Evolutionary conservation across 163 green algal species (phyloP), one percentile per base, ranked within the genome.

Genomic region (Scenedesmus sp.): DNA sequence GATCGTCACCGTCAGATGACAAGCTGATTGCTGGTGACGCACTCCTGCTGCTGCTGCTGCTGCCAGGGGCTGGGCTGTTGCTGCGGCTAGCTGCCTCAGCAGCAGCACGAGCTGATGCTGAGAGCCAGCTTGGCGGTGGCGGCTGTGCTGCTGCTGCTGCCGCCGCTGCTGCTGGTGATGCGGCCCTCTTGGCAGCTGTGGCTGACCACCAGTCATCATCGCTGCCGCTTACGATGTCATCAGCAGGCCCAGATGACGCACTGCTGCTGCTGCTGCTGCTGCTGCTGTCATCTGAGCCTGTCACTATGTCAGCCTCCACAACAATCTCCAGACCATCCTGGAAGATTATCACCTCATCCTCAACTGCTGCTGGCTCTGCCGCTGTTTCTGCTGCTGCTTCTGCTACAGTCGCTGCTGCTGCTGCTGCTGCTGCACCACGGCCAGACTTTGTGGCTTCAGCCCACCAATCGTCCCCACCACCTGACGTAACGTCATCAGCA

Each of bases 21-120:
- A 62, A 46, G 4, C 12, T 16, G n/a, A 86, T 13, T 3, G 18
- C 87, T 74, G 86, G 20, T 60, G 20, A 10, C 10, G 4, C 18
- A 9, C 73, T 86, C 23, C 87, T 76, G 73, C 87, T 91, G 87
- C 55, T 84, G 86, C 55, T 64, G 54, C 82, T 20, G 82, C 82
- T 87, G 82, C 54, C 82, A 15, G 55, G 54, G 7, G 7, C 23
- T 46, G 55, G 82, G 82, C 77, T 85, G 55, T 2, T 87, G 55
- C 83, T 88, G 4, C 55, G 77, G n/a, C 83, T 74, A 56, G 87
- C 73, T 84, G 73, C 87, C 62, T 76, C 87, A 12, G 87, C 87
- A 79, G 73, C 87, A 90, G 86, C 86, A 73, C 54, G 64, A 5
- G 66, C 64, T 55, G 83, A 64, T 59, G 83, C 57, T 57, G 83